A percentile compares a stretch with the other conserved stretches of the same genome.
These are phyloP conservation scores for Salvia hispanica DNA, from an alignment of 257 asterid species.

Conservation along the genomic window DNA sequence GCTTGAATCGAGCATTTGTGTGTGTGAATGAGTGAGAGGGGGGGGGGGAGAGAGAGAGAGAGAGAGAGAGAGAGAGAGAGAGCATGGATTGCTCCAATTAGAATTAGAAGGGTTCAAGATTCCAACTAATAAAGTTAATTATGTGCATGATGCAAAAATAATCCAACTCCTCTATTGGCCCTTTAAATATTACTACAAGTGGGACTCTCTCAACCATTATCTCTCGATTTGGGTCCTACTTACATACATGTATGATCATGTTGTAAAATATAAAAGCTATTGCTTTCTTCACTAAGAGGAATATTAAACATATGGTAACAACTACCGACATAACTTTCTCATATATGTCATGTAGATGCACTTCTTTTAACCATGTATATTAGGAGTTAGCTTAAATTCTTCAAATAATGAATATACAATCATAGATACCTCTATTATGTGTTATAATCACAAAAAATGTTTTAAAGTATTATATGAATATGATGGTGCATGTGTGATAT, in stretches of 20 bases:
- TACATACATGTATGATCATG: slow-evolving; percentile 2
- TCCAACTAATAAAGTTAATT: slow-evolving; percentile 70
- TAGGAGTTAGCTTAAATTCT: not conserved
- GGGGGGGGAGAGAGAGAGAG: not conserved
- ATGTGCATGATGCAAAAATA: slow-evolving; percentile 42
- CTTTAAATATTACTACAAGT: slow-evolving; percentile 24
- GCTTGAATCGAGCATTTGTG: not conserved
- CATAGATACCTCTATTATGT: too few species aligned
- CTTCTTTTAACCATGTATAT: not conserved
- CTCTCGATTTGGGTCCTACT: slow-evolving; percentile 32
- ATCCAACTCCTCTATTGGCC: slow-evolving; percentile 35
- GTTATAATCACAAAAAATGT: too few species aligned
- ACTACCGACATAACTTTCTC: not conserved
- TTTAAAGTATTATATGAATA: too few species aligned
- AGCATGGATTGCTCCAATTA: slow-evolving; percentile 68
- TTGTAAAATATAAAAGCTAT: slow-evolving; percentile 2
- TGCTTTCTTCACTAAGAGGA: slow-evolving; percentile 1
- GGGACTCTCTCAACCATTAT: slow-evolving; percentile 39
- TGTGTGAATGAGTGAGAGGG: not conserved
- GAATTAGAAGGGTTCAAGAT: slow-evolving; percentile 39
- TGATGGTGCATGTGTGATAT: too few species aligned
- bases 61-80: slow-evolving; percentile 23
- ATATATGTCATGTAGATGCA: not conserved
- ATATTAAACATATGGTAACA: not conserved
- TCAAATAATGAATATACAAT: too few species aligned